A percentile compares a stretch with the other conserved stretches of the same genome.
phyloP scores from a whole-genome alignment of 768 basidiomycete genomes.

The Boletales sp. region DNA sequence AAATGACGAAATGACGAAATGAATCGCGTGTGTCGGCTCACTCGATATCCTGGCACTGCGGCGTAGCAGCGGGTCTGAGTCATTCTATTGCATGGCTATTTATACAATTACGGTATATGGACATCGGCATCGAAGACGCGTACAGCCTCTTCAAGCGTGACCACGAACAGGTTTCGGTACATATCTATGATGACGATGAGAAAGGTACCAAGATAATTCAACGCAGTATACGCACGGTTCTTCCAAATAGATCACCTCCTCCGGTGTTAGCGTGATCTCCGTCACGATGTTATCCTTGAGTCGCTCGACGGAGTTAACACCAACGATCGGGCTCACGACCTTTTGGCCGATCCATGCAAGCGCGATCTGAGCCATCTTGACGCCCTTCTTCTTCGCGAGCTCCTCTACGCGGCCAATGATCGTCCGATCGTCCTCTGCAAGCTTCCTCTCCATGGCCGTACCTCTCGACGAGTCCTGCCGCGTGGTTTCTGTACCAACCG shows the following conservation, averaged over 20 bases:
- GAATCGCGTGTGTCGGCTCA: no score
- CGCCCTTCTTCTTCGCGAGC: constrained; percentile 31
- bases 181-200: constrained; percentile 7
- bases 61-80: no score
- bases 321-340: constrained; percentile 44
- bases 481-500: constrained; percentile 24
- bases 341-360: constrained; percentile 41
- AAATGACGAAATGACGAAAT: no score
- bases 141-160: constrained; percentile 4
- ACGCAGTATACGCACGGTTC: neutral
- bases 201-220: no score
- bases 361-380: constrained; percentile 44
- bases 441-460: constrained; percentile 20
- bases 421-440: constrained; percentile 27
- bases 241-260: constrained; percentile 30
- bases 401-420: constrained; percentile 37
- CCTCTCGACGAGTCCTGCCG: constrained; percentile 17
- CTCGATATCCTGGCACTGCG: no score
- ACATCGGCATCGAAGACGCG: no score
- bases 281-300: constrained; percentile 29
- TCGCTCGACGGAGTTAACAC: constrained; percentile 31
- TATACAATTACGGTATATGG: no score
- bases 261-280: constrained; percentile 21
- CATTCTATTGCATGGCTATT: no score
- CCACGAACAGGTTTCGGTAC: constrained; percentile 17